phyloP scores from a whole-genome alignment of 2,329 filamentous ascomycete species.

The Fusarium odoratissimum region DNA sequence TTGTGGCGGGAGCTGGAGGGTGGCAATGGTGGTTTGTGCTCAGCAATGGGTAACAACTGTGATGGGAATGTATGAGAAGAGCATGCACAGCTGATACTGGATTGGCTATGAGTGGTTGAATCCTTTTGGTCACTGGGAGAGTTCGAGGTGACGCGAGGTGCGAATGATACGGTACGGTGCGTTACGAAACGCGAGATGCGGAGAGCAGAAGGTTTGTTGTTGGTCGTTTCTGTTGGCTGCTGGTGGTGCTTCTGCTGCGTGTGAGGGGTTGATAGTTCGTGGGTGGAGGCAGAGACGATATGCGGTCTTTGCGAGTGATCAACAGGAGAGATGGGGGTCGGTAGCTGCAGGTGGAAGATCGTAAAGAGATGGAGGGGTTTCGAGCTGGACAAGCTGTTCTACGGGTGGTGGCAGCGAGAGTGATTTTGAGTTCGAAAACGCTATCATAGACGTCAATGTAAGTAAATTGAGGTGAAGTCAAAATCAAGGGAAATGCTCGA shows the following conservation, averaged over 20 bases:
- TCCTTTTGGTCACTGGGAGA: conserved; percentile 18
- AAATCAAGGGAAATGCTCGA: neutral
- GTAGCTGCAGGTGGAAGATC: conserved; percentile 22
- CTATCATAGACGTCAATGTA: conserved; percentile 6
- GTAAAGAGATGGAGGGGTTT: conserved; percentile 1
- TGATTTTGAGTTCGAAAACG: conserved; percentile 6
- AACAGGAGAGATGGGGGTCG: conserved; percentile 39
- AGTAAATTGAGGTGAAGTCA: conserved; percentile 7
- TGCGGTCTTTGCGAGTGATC: conserved; percentile 36
- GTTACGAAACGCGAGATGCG: conserved; percentile 31
- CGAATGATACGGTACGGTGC: neutral
- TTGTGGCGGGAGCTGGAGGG: conserved; percentile 36
- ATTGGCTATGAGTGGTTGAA: neutral
- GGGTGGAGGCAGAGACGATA: conserved; percentile 37
- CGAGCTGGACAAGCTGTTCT: conserved; percentile 17
- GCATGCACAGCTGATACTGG: conserved; percentile 17
- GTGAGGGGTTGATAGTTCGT: conserved; percentile 39
- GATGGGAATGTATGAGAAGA: neutral
- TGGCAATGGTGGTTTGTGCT: conserved; percentile 18
- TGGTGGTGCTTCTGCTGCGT: conserved; percentile 5
- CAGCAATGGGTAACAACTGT: neutral
- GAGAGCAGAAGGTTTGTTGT: conserved; percentile 9
- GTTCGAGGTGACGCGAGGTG: conserved; percentile 8
- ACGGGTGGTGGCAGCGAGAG: conserved; percentile 1
- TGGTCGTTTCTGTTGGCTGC: conserved; percentile 1